Percentiles rank a stretch among this genome's conserved stretches.
Evolutionary conservation across 176 grass and related monocot genomes (phyloP).

Genomic region (Oryza coarctata): DNA sequence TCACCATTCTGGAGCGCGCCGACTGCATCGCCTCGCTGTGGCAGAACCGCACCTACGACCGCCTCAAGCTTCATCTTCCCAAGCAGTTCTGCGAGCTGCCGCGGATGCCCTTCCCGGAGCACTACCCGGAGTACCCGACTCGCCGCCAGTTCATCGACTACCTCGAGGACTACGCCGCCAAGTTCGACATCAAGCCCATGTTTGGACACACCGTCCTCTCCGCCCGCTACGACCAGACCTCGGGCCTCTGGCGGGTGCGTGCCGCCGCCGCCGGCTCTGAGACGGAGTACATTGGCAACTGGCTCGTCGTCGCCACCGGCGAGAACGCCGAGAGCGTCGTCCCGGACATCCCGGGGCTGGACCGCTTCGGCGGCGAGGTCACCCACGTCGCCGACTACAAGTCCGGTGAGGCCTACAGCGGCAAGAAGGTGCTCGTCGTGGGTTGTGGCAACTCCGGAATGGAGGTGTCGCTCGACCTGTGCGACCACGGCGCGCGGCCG

Average conservation of each 20-base stretch:
- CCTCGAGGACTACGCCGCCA: slow-evolving; percentile 57
- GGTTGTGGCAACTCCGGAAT: slow-evolving; percentile 92
- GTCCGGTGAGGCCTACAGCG: slow-evolving; percentile 54
- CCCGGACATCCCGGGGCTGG: slow-evolving; percentile 58
- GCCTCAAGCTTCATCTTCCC: slow-evolving; percentile 83
- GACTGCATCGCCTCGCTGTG: slow-evolving; percentile 83
- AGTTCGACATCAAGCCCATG: slow-evolving; percentile 57
- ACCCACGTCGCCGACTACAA: slow-evolving; percentile 64
- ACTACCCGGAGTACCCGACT: slow-evolving; percentile 82
- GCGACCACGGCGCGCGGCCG: slow-evolving; percentile 53
- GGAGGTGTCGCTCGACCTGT: slow-evolving; percentile 87
- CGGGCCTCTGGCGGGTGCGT: slow-evolving; percentile 64
- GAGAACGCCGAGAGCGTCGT: slow-evolving; percentile 70
- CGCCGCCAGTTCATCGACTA: slow-evolving; percentile 69
- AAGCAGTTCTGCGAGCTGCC: slow-evolving; percentile 92
- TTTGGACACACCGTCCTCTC: slow-evolving; percentile 62
- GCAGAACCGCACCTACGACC: slow-evolving; percentile 75
- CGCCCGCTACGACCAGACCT: slow-evolving; percentile 65
- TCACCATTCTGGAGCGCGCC: slow-evolving; percentile 54
- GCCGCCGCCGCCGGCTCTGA: slow-evolving; percentile 12
- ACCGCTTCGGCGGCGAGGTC: slow-evolving; percentile 35
- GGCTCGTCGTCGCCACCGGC: slow-evolving; percentile 84
- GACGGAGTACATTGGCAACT: slow-evolving; percentile 81
- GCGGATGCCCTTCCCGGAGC: slow-evolving; percentile 53
- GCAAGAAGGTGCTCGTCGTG: slow-evolving; percentile 70